These are phyloP conservation scores for Dipodascopsis tothii DNA, from an alignment of 805 yeast species.

Conservation along the genomic window DNA sequence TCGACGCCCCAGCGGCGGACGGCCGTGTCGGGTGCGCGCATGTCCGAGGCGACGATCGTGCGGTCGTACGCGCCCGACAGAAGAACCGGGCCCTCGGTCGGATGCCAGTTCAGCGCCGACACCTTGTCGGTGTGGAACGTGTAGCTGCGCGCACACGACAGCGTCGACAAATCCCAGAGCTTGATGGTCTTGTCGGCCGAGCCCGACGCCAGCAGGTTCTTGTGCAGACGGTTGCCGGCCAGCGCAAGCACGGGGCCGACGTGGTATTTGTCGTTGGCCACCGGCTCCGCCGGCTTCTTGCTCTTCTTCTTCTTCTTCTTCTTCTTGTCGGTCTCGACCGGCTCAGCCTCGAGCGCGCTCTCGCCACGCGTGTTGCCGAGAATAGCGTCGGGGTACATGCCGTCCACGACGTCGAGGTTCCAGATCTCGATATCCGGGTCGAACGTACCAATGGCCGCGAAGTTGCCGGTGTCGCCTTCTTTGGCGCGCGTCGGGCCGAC, in stretches of 20 bases:
- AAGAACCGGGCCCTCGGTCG: conserved; percentile 41
- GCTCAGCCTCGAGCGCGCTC: conserved; percentile 39
- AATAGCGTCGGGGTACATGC: conserved; percentile 89
- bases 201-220: conserved; percentile 83
- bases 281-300: conserved; percentile 45
- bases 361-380: conserved; percentile 52
- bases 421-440: conserved; percentile 96
- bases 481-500: conserved; percentile 40
- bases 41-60: conserved; percentile 68
- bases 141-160: conserved; percentile 71
- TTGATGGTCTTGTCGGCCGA: conserved; percentile 94
- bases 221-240: conserved; percentile 70
- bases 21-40: conserved; percentile 58
- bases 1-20: conserved; percentile 61
- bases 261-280: conserved; percentile 64
- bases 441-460: conserved; percentile 94
- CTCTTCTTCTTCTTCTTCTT: conserved; percentile 40
- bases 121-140: conserved; percentile 73
- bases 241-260: conserved; percentile 89
- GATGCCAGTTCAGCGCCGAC: conserved; percentile 83
- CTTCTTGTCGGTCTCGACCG: conserved; percentile 26
- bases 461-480: conserved; percentile 61
- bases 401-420: conserved; percentile 88
- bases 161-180: conserved; percentile 81
- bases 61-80: conserved; percentile 90